phyloP scores from a whole-genome alignment of 345 rosid genomes.

The Citrus sinensis region DNA sequence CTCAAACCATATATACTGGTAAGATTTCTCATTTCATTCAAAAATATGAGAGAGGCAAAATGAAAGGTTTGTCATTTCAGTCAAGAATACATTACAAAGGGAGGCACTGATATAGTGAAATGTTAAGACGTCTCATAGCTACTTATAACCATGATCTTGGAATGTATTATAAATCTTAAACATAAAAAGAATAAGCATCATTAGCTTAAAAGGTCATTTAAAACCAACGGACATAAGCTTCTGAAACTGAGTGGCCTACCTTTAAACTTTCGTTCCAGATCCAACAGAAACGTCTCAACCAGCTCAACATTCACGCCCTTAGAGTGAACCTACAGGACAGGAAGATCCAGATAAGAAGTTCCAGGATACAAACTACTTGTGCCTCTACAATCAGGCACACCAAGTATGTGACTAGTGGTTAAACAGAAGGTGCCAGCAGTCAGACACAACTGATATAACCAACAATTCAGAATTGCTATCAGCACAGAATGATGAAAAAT shows the following conservation, averaged over 20 bases:
- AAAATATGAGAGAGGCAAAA: too few relatives aligned
- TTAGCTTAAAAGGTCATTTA: background rate
- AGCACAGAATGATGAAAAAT: conserved; percentile 1
- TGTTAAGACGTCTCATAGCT: background rate
- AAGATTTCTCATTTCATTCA: background rate
- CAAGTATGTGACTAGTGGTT: background rate
- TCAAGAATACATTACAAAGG: too few relatives aligned
- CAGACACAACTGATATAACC: background rate
- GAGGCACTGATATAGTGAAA: background rate
- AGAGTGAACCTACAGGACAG: conserved; percentile 65
- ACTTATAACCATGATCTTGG: background rate
- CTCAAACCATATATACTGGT: background rate
- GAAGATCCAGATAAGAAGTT: background rate
- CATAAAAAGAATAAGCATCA: background rate
- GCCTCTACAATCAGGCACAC: background rate
- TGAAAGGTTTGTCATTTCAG: too few relatives aligned
- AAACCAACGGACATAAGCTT: background rate
- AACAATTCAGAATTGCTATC: background rate
- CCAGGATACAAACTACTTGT: background rate
- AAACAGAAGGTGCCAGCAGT: background rate
- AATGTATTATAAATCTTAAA: background rate
- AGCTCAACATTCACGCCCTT: conserved; percentile 66
- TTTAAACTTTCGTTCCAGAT: conserved; percentile 60
- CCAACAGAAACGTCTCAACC: conserved; percentile 70
- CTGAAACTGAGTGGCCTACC: conserved; percentile 33